Percentiles rank a stretch among this genome's conserved stretches.
Conservation (phyloP, 257 asterid species). For the Capsicum chinense region DNA sequence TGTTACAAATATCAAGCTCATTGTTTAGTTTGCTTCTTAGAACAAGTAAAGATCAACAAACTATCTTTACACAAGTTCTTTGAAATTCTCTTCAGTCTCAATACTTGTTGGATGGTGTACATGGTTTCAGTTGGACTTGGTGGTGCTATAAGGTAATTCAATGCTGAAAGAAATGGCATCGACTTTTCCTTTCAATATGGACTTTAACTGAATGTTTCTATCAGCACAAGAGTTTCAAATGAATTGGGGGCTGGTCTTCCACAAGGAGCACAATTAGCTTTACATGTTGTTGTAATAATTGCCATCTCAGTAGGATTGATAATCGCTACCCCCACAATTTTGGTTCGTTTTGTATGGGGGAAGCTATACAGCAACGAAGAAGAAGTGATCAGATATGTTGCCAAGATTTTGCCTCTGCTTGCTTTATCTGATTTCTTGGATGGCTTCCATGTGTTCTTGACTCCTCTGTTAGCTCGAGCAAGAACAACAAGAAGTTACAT, state of each 20-base stretch:
- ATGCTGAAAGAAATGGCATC: background rate
- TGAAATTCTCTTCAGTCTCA: slow-evolving; percentile 55
- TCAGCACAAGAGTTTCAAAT: slow-evolving; percentile 75
- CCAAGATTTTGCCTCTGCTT: slow-evolving; percentile 64
- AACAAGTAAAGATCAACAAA: background rate
- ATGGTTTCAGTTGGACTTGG: slow-evolving; percentile 80
- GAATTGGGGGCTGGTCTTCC: slow-evolving; percentile 70
- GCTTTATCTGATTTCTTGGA: slow-evolving; percentile 75
- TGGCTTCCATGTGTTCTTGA: slow-evolving; percentile 77
- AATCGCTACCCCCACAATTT: slow-evolving; percentile 46
- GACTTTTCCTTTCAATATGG: background rate
- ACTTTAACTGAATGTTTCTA: background rate
- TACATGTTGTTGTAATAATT: slow-evolving; percentile 49
- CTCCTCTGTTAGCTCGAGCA: background rate
- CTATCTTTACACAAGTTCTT: background rate
- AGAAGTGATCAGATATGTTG: slow-evolving; percentile 65
- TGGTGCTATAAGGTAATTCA: slow-evolving; percentile 67
- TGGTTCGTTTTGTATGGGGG: slow-evolving; percentile 67
- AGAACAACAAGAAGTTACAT: background rate
- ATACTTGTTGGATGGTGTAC: slow-evolving; percentile 77
- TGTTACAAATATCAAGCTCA: background rate
- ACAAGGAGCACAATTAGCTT: slow-evolving; percentile 56
- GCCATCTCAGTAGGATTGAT: slow-evolving; percentile 57
- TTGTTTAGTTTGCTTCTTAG: background rate
- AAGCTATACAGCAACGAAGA: slow-evolving; percentile 65